phyloP scores from a whole-genome alignment of 2,329 filamentous ascomycete genomes.

The Colletotrichum sp. region DNA sequence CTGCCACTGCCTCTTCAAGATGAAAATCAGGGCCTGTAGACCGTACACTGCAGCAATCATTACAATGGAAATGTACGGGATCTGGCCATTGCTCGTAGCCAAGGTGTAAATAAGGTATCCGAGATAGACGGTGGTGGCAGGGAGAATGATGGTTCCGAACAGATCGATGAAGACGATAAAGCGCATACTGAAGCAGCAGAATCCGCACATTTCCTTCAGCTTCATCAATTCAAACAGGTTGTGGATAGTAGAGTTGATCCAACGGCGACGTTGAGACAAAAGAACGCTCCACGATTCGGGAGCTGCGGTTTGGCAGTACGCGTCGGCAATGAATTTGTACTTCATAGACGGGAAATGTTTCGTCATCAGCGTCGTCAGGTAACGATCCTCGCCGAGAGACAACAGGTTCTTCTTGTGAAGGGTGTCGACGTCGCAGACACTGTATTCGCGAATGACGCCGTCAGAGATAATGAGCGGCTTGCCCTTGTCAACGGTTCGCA shows the following conservation, averaged over 20 bases:
- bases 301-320: constrained; percentile 90
- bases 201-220: constrained; percentile 93
- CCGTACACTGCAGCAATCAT: constrained; percentile 94
- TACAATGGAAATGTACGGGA: constrained; percentile 85
- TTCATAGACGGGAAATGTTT: constrained; percentile 96
- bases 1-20: constrained; percentile 97
- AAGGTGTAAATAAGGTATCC: constrained; percentile 86
- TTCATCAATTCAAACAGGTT: constrained; percentile 91
- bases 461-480: constrained; percentile 94
- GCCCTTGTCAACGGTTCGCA: constrained; percentile 91
- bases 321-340: constrained; percentile 94
- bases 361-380: constrained; percentile 95
- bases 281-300: constrained; percentile 94
- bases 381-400: constrained; percentile 95
- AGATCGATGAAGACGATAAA: constrained; percentile 96
- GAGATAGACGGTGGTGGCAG: constrained; percentile 85
- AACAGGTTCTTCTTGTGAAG: constrained; percentile 96
- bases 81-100: constrained; percentile 69
- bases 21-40: constrained; percentile 94
- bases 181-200: constrained; percentile 98
- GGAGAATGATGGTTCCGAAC: constrained; percentile 88
- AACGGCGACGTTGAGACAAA: constrained; percentile 95
- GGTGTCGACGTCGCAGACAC: constrained; percentile 88
- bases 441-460: constrained; percentile 85
- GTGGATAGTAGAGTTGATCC: constrained; percentile 99